These are phyloP conservation scores for Pichia insulana DNA, from an alignment of 805 yeast genomes.

Conservation along the genomic window DNA sequence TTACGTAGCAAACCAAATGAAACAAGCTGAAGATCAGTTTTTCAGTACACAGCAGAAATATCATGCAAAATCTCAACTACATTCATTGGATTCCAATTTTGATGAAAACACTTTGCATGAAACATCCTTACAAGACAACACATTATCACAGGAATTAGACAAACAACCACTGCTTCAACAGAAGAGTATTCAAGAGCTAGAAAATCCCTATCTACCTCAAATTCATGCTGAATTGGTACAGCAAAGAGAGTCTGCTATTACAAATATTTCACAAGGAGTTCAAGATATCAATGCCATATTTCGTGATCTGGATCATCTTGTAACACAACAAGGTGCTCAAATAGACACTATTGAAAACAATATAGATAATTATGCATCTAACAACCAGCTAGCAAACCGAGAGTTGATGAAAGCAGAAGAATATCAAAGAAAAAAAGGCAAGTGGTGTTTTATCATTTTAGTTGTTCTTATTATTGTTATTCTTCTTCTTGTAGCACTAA, in stretches of 20 bases:
- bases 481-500: slow-evolving; percentile 48
- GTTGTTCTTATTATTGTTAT: slow-evolving; percentile 49
- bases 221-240: slow-evolving; percentile 57
- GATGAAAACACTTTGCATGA: too few relatives aligned
- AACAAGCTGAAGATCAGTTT: too few relatives aligned
- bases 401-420: slow-evolving; percentile 70
- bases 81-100: too few relatives aligned
- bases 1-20: too few relatives aligned
- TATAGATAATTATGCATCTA: slow-evolving; percentile 50
- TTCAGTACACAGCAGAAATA: too few relatives aligned
- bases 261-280: slow-evolving; percentile 67
- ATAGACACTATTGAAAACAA: slow-evolving; percentile 80
- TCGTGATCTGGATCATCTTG: slow-evolving; percentile 68
- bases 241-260: slow-evolving; percentile 67
- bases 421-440: slow-evolving; percentile 59
- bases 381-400: slow-evolving; percentile 60
- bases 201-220: slow-evolving; percentile 38
- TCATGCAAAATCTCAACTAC: too few relatives aligned
- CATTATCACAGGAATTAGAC: background rate
- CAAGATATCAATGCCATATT: slow-evolving; percentile 80
- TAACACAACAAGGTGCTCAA: slow-evolving; percentile 77
- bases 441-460: slow-evolving; percentile 65
- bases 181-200: slow-evolving; percentile 28
- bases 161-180: slow-evolving; percentile 25
- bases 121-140: too few relatives aligned